Percentiles rank a stretch among this genome's conserved stretches.
Evolutionary conservation across 768 basidiomycete genomes (phyloP).

Genomic region (Naganishia vaughanmartiniae): DNA sequence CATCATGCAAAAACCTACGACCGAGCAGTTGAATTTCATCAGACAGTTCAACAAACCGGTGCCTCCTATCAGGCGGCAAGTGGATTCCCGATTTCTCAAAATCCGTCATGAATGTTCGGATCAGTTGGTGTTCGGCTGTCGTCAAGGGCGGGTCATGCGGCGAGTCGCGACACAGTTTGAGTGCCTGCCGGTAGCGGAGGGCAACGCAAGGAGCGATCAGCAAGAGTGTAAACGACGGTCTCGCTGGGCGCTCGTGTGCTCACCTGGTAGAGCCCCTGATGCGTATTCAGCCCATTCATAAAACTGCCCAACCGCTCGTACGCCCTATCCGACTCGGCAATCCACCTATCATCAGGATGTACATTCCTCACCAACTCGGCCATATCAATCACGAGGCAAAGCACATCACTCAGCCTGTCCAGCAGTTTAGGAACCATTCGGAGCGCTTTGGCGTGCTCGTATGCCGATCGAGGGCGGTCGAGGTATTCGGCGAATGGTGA

Average conservation of each 20-base stretch:
- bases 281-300: conserved; percentile 95
- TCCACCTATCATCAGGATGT: conserved; percentile 83
- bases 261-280: conserved; percentile 84
- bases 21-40: conserved; percentile 85
- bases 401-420: conserved; percentile 89
- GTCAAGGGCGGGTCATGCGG: conserved; percentile 40
- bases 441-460: conserved; percentile 64
- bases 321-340: conserved; percentile 74
- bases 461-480: conserved; percentile 31
- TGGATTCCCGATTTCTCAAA: conserved; percentile 97
- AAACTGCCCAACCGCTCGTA: conserved; percentile 92
- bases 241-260: conserved; percentile 49
- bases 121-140: conserved; percentile 56
- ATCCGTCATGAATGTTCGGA: conserved; percentile 90
- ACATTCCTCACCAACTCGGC: conserved; percentile 90
- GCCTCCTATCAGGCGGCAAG: conserved; percentile 71
- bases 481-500: conserved; percentile 28
- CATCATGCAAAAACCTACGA: conserved; percentile 74
- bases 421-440: conserved; percentile 89
- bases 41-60: conserved; percentile 81
- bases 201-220: neutral
- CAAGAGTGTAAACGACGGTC: neutral
- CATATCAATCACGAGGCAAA: conserved; percentile 94
- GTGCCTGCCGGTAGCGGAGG: conserved; percentile 35
- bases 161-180: conserved; percentile 45